Base-by-base conservation (phyloP, 2,329 filamentous ascomycete species). In the Clonostachys rhizophaga region DNA sequence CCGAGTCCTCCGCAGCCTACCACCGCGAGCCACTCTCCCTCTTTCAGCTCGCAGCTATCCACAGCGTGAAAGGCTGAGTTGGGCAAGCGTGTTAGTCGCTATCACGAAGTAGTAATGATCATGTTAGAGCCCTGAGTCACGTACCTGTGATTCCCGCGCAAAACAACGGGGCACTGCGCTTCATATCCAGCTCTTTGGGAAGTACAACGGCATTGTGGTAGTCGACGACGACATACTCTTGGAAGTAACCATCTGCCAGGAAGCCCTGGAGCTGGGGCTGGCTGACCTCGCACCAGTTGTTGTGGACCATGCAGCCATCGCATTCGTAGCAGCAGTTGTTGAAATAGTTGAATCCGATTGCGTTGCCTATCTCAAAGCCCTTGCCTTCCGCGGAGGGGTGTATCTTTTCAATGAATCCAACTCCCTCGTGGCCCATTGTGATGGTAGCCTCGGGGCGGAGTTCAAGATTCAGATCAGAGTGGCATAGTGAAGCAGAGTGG, bases 71-170 rank as follows among this genome's bases (percentile, higher is more conserved):
- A 70, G 4, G 66, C 40, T 46, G 24, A 16, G 13, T 33, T 13
- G 18, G n/a, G n/a, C 37, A 34, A 30, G 8, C 24, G 10, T 5
- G 9, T 30, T 30, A 30, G 24, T 9, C 9, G 9, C 8, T 10
- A 30, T 30, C 24, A 10, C 9, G 24, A 30, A 30, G 8, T 42
- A 8, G 3, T 16, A 13, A 42, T 13, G 16, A 17, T 42, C 7
- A 11, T n/a, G 36, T 39, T 8, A 11, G 14, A 39, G 36, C 14
- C 40, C 3, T 10, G 2, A 42, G 18, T 14, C 3, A 40, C 44
- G 14, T 36, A 46, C 34, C 65, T 1, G 74, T 77, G 44, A 76
- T 68, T 2, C 74, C 74, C 2, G 75, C 74, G 51, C 75, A 77
- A 53, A 78, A 74, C 6, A 78, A 43, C 52, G 14, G 72, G 68